phyloP scores from a whole-genome alignment of 257 asterid species.

The Solanum pimpinellifolium region DNA sequence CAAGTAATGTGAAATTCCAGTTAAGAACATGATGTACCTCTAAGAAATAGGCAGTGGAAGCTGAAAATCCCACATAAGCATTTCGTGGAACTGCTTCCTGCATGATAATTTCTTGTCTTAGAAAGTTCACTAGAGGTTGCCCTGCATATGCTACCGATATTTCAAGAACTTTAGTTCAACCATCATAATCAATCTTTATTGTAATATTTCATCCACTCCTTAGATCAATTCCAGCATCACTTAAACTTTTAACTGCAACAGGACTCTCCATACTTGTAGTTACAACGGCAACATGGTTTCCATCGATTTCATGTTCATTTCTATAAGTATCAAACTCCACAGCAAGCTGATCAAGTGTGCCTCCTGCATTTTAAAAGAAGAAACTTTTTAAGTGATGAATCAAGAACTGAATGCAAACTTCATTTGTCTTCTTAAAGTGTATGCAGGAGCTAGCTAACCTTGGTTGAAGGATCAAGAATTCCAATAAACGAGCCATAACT shows the following conservation, averaged over 20 bases:
- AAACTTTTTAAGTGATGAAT: background rate
- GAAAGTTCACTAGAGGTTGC: constrained; percentile 11
- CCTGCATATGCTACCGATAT: constrained; percentile 32
- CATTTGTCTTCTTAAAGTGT: background rate
- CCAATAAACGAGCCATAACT: constrained; percentile 60
- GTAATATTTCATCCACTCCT: constrained; percentile 34
- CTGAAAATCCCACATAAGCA: constrained; percentile 50
- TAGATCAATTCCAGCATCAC: constrained; percentile 28
- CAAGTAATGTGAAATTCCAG: constrained; percentile 47
- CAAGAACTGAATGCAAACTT: background rate
- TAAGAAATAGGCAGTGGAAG: constrained; percentile 38
- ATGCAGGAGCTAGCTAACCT: constrained; percentile 15
- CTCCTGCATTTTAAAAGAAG: constrained; percentile 19
- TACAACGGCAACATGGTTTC: constrained; percentile 48
- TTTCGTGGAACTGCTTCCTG: background rate
- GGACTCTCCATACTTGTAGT: constrained; percentile 42
- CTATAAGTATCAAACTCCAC: constrained; percentile 52
- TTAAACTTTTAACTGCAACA: constrained; percentile 35
- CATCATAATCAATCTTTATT: constrained; percentile 37
- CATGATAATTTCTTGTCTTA: constrained; percentile 14
- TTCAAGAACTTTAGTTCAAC: constrained; percentile 33
- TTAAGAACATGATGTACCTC: constrained; percentile 45
- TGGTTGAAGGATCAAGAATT: constrained; percentile 59
- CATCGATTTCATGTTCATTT: constrained; percentile 42
- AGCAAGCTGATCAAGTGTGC: constrained; percentile 35